Evolutionary conservation across 2,329 filamentous ascomycete species (phyloP), one percentile per base, ranked within the genome.

Genomic region (Aspergillus flavus): DNA sequence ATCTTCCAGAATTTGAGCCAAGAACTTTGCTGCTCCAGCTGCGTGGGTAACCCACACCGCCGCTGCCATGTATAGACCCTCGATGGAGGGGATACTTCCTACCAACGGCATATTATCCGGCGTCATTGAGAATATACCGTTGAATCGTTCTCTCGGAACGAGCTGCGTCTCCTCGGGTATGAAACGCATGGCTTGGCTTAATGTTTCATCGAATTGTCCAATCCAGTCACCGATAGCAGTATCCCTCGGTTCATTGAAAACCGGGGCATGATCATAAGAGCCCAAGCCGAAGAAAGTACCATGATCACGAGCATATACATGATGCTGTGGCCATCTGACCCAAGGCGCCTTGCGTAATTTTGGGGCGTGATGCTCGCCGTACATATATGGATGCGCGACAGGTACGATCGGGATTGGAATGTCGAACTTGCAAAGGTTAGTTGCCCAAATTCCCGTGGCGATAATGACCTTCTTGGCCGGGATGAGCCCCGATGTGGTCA

Each of bases 1-100:
- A 12, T 65, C 66, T 48, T 61, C 61, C 19, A 65, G 59, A 48
- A 62, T 64, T 26, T 52, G 56, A 21, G 61, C 53, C 50, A 70
- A 46, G 21, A 78, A 62, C 34, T 69, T 73, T 19, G 73, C 75
- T 6, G 68, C 67, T 1, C 75, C 75, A 50, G 75, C 75, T 32
- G 74, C 76, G 64, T 75, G 73, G 0, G 76, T 76, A 39, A 78
- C 70, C 76, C 76, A 78, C 21, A 78, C 74, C 1, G 73, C 75
- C 6, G 73, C 74, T 6, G 72, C 73, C 21, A 78, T 61, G 61
- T 72, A 76, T 26, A 77, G 54, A 2, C 75, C 74, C 1, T 66
- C 23, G 1, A 68, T 32, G 1, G 58, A 67, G 14, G 71, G 61
- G 4, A 76, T 66, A 9, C 57, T 66, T 10, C 76, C 76, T 19